Evolutionary conservation across 2,329 filamentous ascomycete species (phyloP), one percentile per base, ranked within the genome.

Genomic region (Fusarium sp.): DNA sequence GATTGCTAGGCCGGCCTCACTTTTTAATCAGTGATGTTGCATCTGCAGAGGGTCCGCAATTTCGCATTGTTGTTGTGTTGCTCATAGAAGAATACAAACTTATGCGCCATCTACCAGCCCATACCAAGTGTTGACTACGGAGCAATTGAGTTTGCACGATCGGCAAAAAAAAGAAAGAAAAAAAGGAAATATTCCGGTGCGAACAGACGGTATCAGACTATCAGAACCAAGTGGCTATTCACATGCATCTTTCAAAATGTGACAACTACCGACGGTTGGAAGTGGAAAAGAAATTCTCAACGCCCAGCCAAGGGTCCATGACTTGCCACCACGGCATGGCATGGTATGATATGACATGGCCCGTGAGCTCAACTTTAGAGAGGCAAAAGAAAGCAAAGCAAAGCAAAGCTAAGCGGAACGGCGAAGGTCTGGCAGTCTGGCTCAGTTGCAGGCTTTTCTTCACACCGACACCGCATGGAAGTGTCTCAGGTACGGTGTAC

Each of bases 191-290:
- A 36, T 8, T 19, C 17, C 17, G 34, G 34, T 36, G 17, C 34
- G 34, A 36, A n/a, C 15, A n/a, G n/a, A 36, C 19, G 17, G 32
- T 30, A 32, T 32, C 28, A 32, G 28, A 32, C 28, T 14, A 32
- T 15, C 28, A 42, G n/a, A 38, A 23, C 46, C 55, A 54, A 59
- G 53, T 58, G 61, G 62, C 47, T 38, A 19, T 21, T 28, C n/a
- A 36, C n/a, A 36, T 36, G 17, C 34, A 10, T 55, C 46, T 56
- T 24, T 36, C 7, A n/a, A 36, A 36, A 45, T 38, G 45, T 48
- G 45, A 60, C 57, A 73, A 70, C 71, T 73, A 73, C 71, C 71
- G 71, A 49, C 49, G 49, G 52, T 58, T 53, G 57, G 53, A 68
- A 30, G 51, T 32, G 42, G 51, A 70, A 70, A 73, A 71, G 55